Base-by-base conservation (phyloP, 768 basidiomycete species). In the Mycena sanguinolenta region DNA sequence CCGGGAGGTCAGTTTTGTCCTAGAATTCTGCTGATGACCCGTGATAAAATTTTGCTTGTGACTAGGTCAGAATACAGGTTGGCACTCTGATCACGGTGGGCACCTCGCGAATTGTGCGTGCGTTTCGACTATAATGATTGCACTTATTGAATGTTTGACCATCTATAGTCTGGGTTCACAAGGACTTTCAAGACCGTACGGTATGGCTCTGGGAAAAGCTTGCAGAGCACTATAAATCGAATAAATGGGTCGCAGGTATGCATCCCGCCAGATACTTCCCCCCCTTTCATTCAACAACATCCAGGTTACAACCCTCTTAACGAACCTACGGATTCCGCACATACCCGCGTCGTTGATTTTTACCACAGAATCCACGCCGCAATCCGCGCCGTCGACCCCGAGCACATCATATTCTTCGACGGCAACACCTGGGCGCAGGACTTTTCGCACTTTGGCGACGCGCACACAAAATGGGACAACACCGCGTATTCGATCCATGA, bases 371-470 rank as follows among this genome's bases (percentile, higher is more conserved):
- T 93, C 28, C 86, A 94, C 80, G 82, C 81, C 23, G 91, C 91
- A 28, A 94, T 96, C 77, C 90, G 92, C 49, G 83, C 85, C 25
- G 80, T 91, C 61, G 95, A 96, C 79, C 81, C 86, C 2, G 80
- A 90, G 58, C 94, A 95, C 76, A 84, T 86, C 75, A 85, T 96
- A 74, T 95, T 92, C 85, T 87, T 93, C 78, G 95, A 95, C 78
- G 92, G 92, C 32, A 95, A 94, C 84, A 95, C 93, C 57, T 95
- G 92, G 77, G 93, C 93, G 6, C 88, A 89, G 4, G 92, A 93
- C 77, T 93, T 94, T 78, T 90, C 90, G 8, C 87, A 88, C 77
- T 93, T 92, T 74, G 90, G 89, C 25, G 88, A 92, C 69, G 84
- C 84, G 4, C 86, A 90, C 76, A 83, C 84, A 77, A 84, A 83